Evolutionary conservation across 352 stramenopile genomes (phyloP).

Genomic region (Phytophthora nicotianae): DNA sequence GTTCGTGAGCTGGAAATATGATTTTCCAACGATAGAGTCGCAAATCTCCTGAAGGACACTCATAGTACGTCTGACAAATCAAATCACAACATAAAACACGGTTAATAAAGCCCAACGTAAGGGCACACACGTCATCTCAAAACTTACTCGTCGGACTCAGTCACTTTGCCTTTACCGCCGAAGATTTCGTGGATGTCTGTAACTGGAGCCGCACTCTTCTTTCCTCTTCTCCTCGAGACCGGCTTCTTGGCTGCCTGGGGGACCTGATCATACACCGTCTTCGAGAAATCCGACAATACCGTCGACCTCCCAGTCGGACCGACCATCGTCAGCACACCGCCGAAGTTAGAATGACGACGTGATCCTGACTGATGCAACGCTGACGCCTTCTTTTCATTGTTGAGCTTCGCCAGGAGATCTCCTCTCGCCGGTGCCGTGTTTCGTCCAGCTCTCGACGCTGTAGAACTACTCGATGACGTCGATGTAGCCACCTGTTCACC

Average conservation of each 20-base stretch:
- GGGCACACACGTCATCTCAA: neutral
- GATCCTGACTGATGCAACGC: conserved; percentile 40
- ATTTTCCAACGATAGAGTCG: conserved; percentile 74
- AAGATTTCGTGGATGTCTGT: conserved; percentile 84
- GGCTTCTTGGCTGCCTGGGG: conserved; percentile 77
- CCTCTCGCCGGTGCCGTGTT: conserved; percentile 6
- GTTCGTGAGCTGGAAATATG: conserved; percentile 86
- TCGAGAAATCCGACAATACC: conserved; percentile 78
- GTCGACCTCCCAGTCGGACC: conserved; percentile 66
- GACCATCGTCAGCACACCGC: conserved; percentile 83
- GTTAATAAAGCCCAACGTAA: neutral
- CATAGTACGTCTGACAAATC: conserved; percentile 56
- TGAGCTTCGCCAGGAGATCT: conserved; percentile 54
- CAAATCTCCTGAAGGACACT: conserved; percentile 73
- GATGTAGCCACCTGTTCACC: neutral
- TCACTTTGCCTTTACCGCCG: conserved; percentile 64
- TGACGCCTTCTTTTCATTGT: conserved; percentile 57
- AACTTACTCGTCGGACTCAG: conserved; percentile 62
- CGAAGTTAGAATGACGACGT: conserved; percentile 87
- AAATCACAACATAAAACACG: conserved; percentile 16
- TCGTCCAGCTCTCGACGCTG: neutral
- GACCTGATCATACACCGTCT: conserved; percentile 71
- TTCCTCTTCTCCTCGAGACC: conserved; percentile 43
- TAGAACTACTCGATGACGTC: neutral
- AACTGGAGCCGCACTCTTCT: conserved; percentile 50